Evolutionary conservation across 495 filamentous ascomycete species (phyloP).

Genomic region (Staphylotrichum tortipilum): DNA sequence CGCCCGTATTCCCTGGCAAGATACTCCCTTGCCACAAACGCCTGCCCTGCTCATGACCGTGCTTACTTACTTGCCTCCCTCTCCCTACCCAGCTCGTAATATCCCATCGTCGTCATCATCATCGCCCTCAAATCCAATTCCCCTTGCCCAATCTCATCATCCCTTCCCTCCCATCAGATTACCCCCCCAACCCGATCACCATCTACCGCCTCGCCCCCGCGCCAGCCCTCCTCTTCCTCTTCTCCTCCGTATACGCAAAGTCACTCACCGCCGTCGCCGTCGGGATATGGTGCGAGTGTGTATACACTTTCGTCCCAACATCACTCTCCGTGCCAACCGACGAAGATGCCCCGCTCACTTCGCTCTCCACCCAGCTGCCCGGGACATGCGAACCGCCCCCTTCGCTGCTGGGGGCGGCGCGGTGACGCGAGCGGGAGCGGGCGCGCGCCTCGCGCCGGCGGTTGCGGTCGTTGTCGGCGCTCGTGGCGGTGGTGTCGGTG

Average conservation of each 20-base stretch:
- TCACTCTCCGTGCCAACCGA: constrained; percentile 31
- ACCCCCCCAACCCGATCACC: background rate
- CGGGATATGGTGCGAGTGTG: constrained; percentile 68
- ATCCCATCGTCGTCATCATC: background rate
- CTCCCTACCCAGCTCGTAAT: background rate
- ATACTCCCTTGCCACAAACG: background rate
- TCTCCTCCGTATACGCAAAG: constrained; percentile 27
- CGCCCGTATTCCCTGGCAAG: too few relatives aligned
- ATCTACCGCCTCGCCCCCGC: constrained; percentile 14
- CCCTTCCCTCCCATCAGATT: background rate
- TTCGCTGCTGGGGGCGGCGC: background rate
- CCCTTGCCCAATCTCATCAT: background rate
- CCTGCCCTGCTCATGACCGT: background rate
- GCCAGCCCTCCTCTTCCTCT: constrained; percentile 25
- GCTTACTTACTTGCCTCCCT: background rate
- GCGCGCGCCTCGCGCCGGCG: background rate
- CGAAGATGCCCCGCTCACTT: constrained; percentile 38
- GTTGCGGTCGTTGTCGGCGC: background rate
- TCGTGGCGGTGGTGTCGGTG: constrained; percentile 1
- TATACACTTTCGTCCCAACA: constrained; percentile 71
- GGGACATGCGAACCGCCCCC: constrained; percentile 24
- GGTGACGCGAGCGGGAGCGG: constrained; percentile 5
- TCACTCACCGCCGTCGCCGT: constrained; percentile 20
- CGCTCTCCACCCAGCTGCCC: constrained; percentile 50
- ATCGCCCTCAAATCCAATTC: too few relatives aligned